Base-by-base conservation (phyloP, 2,329 filamentous ascomycete species). In the Aspergillus vadensis region DNA sequence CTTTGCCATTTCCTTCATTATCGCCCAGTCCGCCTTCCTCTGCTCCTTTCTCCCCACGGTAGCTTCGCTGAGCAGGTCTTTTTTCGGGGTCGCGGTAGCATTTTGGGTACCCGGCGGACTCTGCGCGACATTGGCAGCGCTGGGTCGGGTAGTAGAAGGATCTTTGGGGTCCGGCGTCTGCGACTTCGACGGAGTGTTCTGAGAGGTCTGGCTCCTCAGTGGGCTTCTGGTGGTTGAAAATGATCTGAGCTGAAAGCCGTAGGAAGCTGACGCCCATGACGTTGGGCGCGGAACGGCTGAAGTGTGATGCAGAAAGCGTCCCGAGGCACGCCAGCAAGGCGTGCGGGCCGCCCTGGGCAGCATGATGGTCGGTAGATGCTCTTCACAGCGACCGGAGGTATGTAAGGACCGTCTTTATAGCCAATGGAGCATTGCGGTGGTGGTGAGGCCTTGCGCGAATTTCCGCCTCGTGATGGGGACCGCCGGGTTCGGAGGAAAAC, bases 11-110 rank as follows among this genome's bases (percentile, higher is more conserved):
- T 99, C 94, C 79, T 91, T 96, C 83, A 99, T 95, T 67, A 99
- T 99, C 51, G 93, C 93, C 94, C 94, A 97, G 73, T 99, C 95
- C 8, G 93, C 94, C 79, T 93, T 96, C 69, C 95, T 87, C 83
- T 99, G 96, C 78, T 97, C 91, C 69, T 93, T 88, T 19, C 87
- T 88, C 54, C 86, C 87, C 72, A 86, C 73, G 1, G 86, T 88
- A 63, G 90, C 84, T 71, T 89, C 82, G 12, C 83, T 79, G 19
- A 90, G 84, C 47, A 93, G 77, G 30, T 86, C 82, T 67, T 88
- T 87, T 60, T 78, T 77, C 56, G 76, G 73, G 49, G 69, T 62
- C n/a, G 69, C 53, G 51, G 72, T 70, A 30, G 67, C 68, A 62
- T 69, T 68, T 19, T 61, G 65, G 47, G 58, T 58, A 54, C 61